Evolutionary conservation across 2,329 filamentous ascomycete species (phyloP), one percentile per base, ranked within the genome.

Genomic region (Pseudogymnoascus sp.): DNA sequence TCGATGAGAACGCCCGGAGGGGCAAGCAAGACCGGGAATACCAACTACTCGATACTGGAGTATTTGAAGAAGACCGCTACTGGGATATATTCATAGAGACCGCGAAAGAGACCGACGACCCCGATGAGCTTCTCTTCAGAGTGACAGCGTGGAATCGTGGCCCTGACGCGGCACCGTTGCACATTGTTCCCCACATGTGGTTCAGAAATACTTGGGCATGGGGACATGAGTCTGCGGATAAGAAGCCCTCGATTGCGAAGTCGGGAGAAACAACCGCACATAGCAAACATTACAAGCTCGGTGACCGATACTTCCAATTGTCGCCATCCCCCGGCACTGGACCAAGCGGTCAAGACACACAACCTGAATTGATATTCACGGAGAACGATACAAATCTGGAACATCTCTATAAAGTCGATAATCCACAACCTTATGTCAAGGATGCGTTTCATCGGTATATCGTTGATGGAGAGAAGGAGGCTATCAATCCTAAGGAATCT

Each of bases 71-170:
- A 59, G 84, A 96, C 77, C 82, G 88, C 67, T 97, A 97, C 78
- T 97, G 93, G 90, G 93, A 97, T 74, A 96, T 97, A 70, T 89
- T 93, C 73, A 97, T 97, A 67, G 93, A 97, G 78, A 96, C 90
- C 6, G 93, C 93, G 64, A 97, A 97, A 77, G 93, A 97, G 74
- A 83, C 84, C n/a, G 87, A 96, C 66, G 89, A 97, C 70, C 88
- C 91, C 21, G 93, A 97, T 29, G 91, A 97, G 77, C 80, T 97
- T 11, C 81, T 96, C 31, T 97, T 97, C 79, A 90, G 95, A 71
- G 89, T 97, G 50, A 97, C 93, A 10, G 93, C 93, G 50, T 97
- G 95, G 88, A 97, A 97, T 74, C 86, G 95, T 70, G 93, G 95
- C 15, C 90, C 91, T 6, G 91, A 97, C 62, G 86, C 91, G 13